Evolutionary conservation across 345 rosid species (phyloP), one percentile per base, ranked within the genome.

Genomic region (Lepidium didymum): DNA sequence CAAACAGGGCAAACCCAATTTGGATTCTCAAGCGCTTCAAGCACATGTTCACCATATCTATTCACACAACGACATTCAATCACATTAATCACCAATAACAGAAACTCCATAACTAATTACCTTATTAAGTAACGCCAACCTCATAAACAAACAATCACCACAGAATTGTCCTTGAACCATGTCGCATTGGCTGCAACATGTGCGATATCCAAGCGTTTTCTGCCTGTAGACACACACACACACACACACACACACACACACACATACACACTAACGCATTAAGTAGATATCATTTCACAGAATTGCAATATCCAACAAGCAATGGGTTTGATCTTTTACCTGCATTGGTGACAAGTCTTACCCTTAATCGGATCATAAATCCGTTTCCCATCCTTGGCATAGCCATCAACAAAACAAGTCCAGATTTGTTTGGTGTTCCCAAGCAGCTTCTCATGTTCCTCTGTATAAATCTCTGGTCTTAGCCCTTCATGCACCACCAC

Each of bases 271-370:
- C 27, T 1, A 62, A 43, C n/a, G 21, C 33, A 62, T 25, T 27
- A 10, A 59, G 59, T 18, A 47, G 40, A 47, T 5, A 13, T 57
- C 56, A 3, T 57, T 36, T 27, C 34, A 69, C 7, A 38, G 25
- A 43, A 7, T 1, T 42, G 18, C n/a, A 18, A 16, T 9, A 45
- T 10, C 11, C 46, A 62, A 66, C 12, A 51, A 0, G 5, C 31
- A 27, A 29, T 7, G 56, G 21, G 31, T 36, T 27, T 47, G 7
- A 4, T 9, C 6, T 16, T 56, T 40, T 7, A 86, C 97, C 97
- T 84, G 87, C 99, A 94, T 35, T 94, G 96, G 54, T 93, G 98
- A 80, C 98, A 93, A 81, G 99, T 91, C 76, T 88, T 94, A 54
- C 96, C 97, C 8, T 80, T 87, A 19, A 88, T 9, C 10, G 77